Evolutionary conservation across 2,329 filamentous ascomycete genomes (phyloP), one percentile per base, ranked within the genome.

Genomic region (Basipetospora chlamydospora): DNA sequence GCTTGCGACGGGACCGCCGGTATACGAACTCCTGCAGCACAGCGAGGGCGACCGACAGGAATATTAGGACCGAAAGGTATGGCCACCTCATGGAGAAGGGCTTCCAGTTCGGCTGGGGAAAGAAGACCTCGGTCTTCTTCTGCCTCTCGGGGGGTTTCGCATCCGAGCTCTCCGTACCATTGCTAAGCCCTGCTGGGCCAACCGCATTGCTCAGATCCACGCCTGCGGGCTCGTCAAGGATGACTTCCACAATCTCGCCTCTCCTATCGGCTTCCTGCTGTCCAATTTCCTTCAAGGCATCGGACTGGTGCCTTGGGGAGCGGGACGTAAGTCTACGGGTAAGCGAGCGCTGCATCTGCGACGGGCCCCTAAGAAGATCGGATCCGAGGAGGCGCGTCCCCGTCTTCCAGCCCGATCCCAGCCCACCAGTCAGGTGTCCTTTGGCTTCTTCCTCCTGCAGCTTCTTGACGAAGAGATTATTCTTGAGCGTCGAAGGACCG

Each of bases 61-160:
- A 9, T 17, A 77, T 60, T 13, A 80, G 56, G 25, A 59, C 49
- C 2, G 56, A 47, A 3, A 80, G 59, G 44, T 77, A 80, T 0
- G 70, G 70, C 62, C 67, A 70, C 21, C 69, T 61, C 72, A 80
- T 79, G 0, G 68, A 66, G 41, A 76, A 67, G 0, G 75, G 76
- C 48, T 73, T 77, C 76, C 75, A 80, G 50, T 80, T 69, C 3
- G 73, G 70, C 40, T 72, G 67, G 1, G 73, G 73, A 42, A 73
- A 77, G 44, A 74, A 75, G 1, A 73, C 53, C 38, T 71, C 58
- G 0, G 60, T 60, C 35, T 36, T 31, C 38, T 57, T 52, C 12
- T 54, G 49, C 26, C 52, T 54, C n/a, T 45, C 44, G 3, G 57
- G 51, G 29, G 60, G 56, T 2, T 56, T 61, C 11, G 58, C 55